Evolutionary conservation across 2,329 filamentous ascomycete genomes (phyloP), one percentile per base, ranked within the genome.

Genomic region (Fusarium sp.): DNA sequence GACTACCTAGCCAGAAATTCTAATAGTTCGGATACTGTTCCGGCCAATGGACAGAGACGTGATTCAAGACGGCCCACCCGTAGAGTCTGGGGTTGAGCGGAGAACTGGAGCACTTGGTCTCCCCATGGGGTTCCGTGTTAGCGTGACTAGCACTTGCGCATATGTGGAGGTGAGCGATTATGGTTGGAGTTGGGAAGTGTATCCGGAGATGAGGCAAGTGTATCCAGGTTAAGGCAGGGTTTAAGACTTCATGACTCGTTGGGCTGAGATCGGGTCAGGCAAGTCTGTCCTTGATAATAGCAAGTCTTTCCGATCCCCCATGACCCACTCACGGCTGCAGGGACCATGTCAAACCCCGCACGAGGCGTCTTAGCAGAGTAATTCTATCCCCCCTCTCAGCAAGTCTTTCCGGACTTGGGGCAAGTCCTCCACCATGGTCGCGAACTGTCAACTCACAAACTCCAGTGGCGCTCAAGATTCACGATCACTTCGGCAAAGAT

Each of bases 91-190:
- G 43, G 43, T 45, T 60, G 22, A 43, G 43, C 25, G 60, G 60
- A 47, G 58, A 47, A 63, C 33, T 62, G 43, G 32, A 27, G 17
- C 43, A n/a, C 9, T 20, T 25, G 15, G 37, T 37, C 60, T 38
- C 60, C 60, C 60, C 60, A 63, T 63, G 60, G 60, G 60, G 60
- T 37, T 63, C 45, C 47, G 17, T 37, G 43, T 63, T 50, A 25
- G 30, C 45, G 30, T 37, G 43, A 52, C 33, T 63, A 52, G 59
- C 33, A 25, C 37, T 25, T 20, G 57, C 6, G n/a, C 1, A 7
- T 30, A 40, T 30, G 10, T 45, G 25, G 30, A 62, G 59, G n/a
- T 47, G 30, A 62, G 43, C 7, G 27, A 62, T 62, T 62, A 47
- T 50, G 59, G 27, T 20, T 32, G 4, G 1, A 10, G 7, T 37